Evolutionary conservation across 2,329 filamentous ascomycete species (phyloP), one percentile per base, ranked within the genome.

Genomic region (Aspergillus sp.): DNA sequence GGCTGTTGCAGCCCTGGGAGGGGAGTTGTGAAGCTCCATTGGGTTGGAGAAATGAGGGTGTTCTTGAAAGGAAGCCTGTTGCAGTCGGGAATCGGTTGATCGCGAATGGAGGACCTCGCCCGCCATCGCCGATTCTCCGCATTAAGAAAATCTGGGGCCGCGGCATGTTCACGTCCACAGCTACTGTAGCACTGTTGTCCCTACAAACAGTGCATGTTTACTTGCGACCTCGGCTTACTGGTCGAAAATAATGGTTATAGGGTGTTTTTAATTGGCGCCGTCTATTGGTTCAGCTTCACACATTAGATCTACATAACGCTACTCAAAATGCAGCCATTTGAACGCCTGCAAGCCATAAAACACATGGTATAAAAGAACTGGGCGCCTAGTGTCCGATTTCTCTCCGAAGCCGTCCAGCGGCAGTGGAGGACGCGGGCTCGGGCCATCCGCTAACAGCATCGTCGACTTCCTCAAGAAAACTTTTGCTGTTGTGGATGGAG

Each of bases 381-480:
- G 43, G 39, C 13, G 44, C 17, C 70, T 72, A 81, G 64, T 78
- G 80, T 59, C 84, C 84, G 57, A 88, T 71, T 64, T 88, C 85
- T 66, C 82, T 83, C 64, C 85, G 80, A 66, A 89, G 70, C 66
- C 87, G 80, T 53, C 81, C 86, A 55, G 83, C 84, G 57, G 85
- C 84, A 60, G 83, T 85, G n/a, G 79, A 78, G 26, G 82, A 77
- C 53, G 80, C 76, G 41, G 81, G 80, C 65, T 93, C 90, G 3
- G 93, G 91, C 95, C 95, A 98, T 20, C 85, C 87, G 47, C 85
- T 85, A 2, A 96, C 92, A 17, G 90, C 89, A 76, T 96, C 91
- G 62, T 96, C 90, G 22, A 98, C 89, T 76, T 97, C 93, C 66
- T 96, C 91, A 62, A 98, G 75, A 72, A 98, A 99, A 0, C 87